phyloP scores from a whole-genome alignment of 2,329 filamentous ascomycete genomes.

The Xylaria polymorpha region DNA sequence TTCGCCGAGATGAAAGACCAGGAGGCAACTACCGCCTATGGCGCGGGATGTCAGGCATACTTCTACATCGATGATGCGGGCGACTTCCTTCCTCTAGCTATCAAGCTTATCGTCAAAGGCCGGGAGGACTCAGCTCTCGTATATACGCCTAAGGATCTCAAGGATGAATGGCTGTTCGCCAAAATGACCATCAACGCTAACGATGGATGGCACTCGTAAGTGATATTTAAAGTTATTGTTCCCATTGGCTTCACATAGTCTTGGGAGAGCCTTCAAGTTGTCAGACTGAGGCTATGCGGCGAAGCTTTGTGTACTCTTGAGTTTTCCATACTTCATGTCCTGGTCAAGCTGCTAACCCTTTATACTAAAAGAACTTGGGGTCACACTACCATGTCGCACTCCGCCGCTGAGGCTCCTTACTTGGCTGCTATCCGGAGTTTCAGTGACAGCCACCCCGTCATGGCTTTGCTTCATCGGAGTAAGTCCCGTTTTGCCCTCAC shows the following conservation, averaged over 20 bases:
- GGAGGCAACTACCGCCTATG: conserved; percentile 38
- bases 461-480: conserved; percentile 54
- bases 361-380: conserved; percentile 51
- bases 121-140: conserved; percentile 50
- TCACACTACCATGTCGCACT: conserved; percentile 58
- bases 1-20: conserved; percentile 52
- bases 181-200: conserved; percentile 64
- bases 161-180: conserved; percentile 61
- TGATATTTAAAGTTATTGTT: conserved; percentile 15
- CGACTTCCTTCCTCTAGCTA: conserved; percentile 61
- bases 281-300: neutral
- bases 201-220: conserved; percentile 57
- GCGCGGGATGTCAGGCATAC: conserved; percentile 58
- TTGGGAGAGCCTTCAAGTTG: neutral
- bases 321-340: neutral
- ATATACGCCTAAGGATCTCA: conserved; percentile 59
- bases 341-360: conserved; percentile 10
- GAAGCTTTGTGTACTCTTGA: neutral
- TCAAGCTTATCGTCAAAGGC: conserved; percentile 55
- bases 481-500: conserved; percentile 29
- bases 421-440: conserved; percentile 58
- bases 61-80: conserved; percentile 42
- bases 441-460: conserved; percentile 58
- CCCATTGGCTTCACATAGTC: neutral
- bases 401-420: conserved; percentile 58